Conservation (phyloP, 73 alveolate species). For the Tetrahymena borealis region DNA sequence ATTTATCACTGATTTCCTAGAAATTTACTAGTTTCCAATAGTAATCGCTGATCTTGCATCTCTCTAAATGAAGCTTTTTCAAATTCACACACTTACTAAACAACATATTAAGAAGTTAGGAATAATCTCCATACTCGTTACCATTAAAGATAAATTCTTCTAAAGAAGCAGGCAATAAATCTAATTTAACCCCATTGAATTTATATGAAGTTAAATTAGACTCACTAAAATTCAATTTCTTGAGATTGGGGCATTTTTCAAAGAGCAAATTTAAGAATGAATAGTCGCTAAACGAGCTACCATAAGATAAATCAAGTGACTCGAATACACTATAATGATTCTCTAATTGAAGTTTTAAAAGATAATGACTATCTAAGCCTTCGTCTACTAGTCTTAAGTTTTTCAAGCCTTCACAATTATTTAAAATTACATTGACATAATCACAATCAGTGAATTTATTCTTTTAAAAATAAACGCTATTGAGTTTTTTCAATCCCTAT, state of each 20-base stretch:
- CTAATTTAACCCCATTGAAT: background rate
- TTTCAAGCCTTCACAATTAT: background rate
- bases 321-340: background rate
- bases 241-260: background rate
- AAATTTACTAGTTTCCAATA: background rate
- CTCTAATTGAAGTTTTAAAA: background rate
- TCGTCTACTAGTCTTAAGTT: background rate
- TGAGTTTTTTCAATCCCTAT: background rate
- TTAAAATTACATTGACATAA: background rate
- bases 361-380: background rate
- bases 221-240: background rate
- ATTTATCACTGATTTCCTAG: background rate
- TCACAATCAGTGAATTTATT: background rate
- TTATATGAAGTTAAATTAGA: background rate
- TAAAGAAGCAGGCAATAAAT: background rate
- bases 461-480: background rate
- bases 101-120: background rate
- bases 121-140: background rate
- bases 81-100: background rate
- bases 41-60: background rate
- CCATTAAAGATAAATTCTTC: background rate
- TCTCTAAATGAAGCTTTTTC: background rate
- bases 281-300: background rate
- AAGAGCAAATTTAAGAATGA: background rate
- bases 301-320: background rate